Percentiles rank a stretch among this genome's conserved stretches.
phyloP scores from a whole-genome alignment of 2,329 filamentous ascomycete genomes.

The Boeremia exigua region DNA sequence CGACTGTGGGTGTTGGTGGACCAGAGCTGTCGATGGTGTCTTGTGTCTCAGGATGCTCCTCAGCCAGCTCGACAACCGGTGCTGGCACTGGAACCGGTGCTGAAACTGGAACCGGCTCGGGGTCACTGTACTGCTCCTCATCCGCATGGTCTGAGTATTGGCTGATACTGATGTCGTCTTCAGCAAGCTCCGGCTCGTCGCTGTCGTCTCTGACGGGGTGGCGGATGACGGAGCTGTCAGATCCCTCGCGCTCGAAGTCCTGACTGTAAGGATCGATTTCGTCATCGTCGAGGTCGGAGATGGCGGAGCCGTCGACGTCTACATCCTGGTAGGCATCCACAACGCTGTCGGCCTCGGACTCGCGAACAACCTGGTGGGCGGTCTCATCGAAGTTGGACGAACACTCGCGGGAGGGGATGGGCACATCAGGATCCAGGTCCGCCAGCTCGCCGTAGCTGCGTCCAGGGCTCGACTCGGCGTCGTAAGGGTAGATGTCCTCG shows the following conservation, averaged over 20 bases:
- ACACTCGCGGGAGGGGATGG: conserved; percentile 85
- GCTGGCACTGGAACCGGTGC: background rate
- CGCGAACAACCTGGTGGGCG: conserved; percentile 52
- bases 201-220: conserved; percentile 51
- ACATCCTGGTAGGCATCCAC: conserved; percentile 72
- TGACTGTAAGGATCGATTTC: conserved; percentile 21
- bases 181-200: conserved; percentile 37
- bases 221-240: conserved; percentile 61
- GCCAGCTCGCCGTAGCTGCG: conserved; percentile 60
- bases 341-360: conserved; percentile 31
- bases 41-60: conserved; percentile 34
- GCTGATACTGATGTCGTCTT: conserved; percentile 62
- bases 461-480: conserved; percentile 61
- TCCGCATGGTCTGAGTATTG: conserved; percentile 57
- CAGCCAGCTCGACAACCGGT: background rate
- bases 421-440: conserved; percentile 81
- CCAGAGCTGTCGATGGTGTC: conserved; percentile 51
- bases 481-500: conserved; percentile 42
- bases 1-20: conserved; percentile 54
- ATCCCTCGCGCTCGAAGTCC: conserved; percentile 54
- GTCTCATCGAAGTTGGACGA: conserved; percentile 61
- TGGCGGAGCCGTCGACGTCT: conserved; percentile 63
- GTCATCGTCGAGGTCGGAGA: conserved; percentile 52
- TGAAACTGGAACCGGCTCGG: background rate
- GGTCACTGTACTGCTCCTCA: conserved; percentile 26